These are phyloP conservation scores for Tricholoma terreum DNA, from an alignment of 768 basidiomycete species.

Conservation along the genomic window DNA sequence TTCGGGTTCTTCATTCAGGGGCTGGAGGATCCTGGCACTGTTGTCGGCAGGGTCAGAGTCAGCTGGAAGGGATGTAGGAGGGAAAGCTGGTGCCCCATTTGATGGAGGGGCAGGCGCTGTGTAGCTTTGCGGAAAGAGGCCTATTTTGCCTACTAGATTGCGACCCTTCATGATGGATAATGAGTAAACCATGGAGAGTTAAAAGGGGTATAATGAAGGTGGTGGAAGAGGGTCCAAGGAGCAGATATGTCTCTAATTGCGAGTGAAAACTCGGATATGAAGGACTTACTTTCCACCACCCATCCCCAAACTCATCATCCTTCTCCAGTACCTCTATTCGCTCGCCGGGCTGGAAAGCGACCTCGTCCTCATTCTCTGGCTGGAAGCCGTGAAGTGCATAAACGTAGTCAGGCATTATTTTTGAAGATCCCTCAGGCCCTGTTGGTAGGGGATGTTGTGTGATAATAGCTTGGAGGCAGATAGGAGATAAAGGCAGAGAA, in stretches of 20 bases:
- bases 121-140: constrained; percentile 89
- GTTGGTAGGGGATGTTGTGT: not conserved
- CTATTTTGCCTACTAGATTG: constrained; percentile 76
- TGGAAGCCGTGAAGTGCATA: constrained; percentile 85
- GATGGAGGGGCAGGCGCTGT: constrained; percentile 60
- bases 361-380: constrained; percentile 94
- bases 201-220: not conserved
- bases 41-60: constrained; percentile 16
- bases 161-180: constrained; percentile 59
- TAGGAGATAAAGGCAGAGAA: constrained; percentile 6
- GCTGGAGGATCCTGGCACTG: constrained; percentile 31
- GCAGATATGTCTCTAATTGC: not conserved
- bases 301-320: constrained; percentile 91
- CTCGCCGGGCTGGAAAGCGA: constrained; percentile 81
- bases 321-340: constrained; percentile 87
- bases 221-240: not conserved
- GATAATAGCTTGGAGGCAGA: not conserved
- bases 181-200: constrained; percentile 3
- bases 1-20: constrained; percentile 48
- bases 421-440: not conserved
- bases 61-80: constrained; percentile 23
- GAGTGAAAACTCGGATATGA: not conserved
- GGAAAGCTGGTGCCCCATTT: constrained; percentile 17
- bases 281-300: constrained; percentile 78
- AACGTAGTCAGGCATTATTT: constrained; percentile 76